Evolutionary conservation across 306 rosid genomes (phyloP).

Genomic region (Oemleria cerasiformis): DNA sequence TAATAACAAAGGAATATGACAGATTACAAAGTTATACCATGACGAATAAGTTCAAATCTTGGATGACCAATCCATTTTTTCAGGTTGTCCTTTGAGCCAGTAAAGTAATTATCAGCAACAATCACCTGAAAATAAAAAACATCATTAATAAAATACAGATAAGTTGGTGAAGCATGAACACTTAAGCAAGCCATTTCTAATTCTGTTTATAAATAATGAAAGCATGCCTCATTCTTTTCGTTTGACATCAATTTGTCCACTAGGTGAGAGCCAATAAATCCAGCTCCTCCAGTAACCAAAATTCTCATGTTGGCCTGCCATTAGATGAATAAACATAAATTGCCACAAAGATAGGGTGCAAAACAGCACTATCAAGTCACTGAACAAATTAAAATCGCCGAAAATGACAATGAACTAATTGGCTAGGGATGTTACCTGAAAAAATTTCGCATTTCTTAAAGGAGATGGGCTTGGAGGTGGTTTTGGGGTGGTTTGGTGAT

Average conservation of each 20-base stretch:
- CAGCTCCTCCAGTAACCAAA: constrained; percentile 97
- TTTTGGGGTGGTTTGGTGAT: constrained; percentile 30
- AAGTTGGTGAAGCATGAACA: neutral
- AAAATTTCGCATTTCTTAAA: constrained; percentile 50
- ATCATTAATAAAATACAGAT: neutral
- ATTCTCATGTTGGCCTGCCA: constrained; percentile 93
- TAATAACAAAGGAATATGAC: neutral
- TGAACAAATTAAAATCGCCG: neutral
- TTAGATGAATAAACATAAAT: neutral
- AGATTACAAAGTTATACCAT: constrained; percentile 50
- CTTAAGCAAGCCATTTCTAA: neutral
- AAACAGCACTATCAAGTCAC: neutral
- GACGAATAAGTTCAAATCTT: constrained; percentile 95
- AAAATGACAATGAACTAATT: neutral
- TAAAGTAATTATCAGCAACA: constrained; percentile 93
- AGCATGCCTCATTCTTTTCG: constrained; percentile 86
- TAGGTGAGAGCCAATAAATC: constrained; percentile 95
- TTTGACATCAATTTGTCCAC: constrained; percentile 96
- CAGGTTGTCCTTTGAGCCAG: constrained; percentile 91
- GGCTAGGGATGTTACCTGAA: constrained; percentile 35
- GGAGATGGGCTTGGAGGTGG: constrained; percentile 61
- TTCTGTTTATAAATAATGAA: neutral
- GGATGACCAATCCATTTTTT: constrained; percentile 97
- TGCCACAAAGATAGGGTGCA: neutral
- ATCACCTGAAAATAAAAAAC: constrained; percentile 45